Evolutionary conservation across 495 filamentous ascomycete genomes (phyloP), one percentile per base, ranked within the genome.

Genomic region (Trichoderma orchidacearum): DNA sequence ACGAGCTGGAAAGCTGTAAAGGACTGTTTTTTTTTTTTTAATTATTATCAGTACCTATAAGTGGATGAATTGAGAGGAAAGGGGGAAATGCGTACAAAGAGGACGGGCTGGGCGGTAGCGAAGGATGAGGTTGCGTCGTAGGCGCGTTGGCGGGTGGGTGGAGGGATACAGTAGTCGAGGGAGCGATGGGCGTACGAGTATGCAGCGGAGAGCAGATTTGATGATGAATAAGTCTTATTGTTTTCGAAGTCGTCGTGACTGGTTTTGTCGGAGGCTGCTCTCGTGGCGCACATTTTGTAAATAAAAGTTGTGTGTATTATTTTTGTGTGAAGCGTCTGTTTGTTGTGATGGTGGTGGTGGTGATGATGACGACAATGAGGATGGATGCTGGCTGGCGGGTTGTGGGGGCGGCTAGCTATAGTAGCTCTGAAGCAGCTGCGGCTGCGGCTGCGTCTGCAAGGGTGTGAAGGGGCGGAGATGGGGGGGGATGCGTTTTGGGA

Each of bases 1-100:
- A 72, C 63, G 29, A 81, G 54, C 60, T 87, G 81, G 8, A 71
- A 71, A 38, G 74, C 66, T 45, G 85, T 60, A 64, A 86, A 83
- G 52, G 78, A 64, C 68, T 72, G 52, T 23, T 36, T 34, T 23
- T n/a, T 51, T 25, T 25, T 11, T 51, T 25, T 11, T 15, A 27
- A 27, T 28, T 51, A 1, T 28, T 51, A 9, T 51, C 8, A 8
- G 8, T 8, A n/a, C 32, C 32, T 35, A 35, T n/a, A 35, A 8
- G 32, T 35, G n/a, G 8, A 35, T 35, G 32, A 8, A 8, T 35
- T 35, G 32, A 18, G 35, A 29, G 54, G 31, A 12, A 21, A 32
- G n/a, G 27, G 53, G 11, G n/a, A 32, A 5, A 31, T 34, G 60
- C 71, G 30, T 64, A 74, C 71, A 52, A 66, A 66, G 51, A 71